A percentile compares a stretch with the other conserved stretches of the same genome.
Evolutionary conservation across 2,329 filamentous ascomycete species (phyloP).

Genomic region (Alternaria burnsii): DNA sequence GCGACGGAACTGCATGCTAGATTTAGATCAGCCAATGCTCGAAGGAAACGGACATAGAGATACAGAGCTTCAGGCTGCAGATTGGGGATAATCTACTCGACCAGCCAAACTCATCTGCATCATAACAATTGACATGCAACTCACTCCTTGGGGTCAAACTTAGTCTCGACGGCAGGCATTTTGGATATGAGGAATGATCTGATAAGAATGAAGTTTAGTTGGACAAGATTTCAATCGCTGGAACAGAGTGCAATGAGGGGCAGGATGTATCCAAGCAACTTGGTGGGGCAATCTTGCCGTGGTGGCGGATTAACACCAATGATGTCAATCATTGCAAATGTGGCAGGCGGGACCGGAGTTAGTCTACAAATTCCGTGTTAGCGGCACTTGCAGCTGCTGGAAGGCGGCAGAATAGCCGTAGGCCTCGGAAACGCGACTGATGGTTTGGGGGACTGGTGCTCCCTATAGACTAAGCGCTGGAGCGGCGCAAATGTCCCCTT

Average conservation of each 20-base stretch:
- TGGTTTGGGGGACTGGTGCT: background rate
- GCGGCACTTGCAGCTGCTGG: background rate
- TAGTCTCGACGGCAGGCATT: constrained; percentile 54
- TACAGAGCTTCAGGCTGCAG: background rate
- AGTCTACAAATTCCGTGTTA: background rate
- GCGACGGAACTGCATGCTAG: constrained; percentile 48
- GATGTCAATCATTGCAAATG: constrained; percentile 20
- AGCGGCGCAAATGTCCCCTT: constrained; percentile 3
- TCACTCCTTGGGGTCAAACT: constrained; percentile 57
- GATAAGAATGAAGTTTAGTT: background rate
- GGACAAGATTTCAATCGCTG: background rate
- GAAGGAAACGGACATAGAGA: background rate
- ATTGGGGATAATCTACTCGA: background rate
- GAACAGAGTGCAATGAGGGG: constrained; percentile 18
- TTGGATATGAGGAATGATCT: constrained; percentile 13
- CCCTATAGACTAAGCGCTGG: background rate
- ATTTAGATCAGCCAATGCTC: background rate
- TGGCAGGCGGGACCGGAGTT: constrained; percentile 1
- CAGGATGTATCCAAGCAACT: constrained; percentile 5
- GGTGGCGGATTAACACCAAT: constrained; percentile 6
- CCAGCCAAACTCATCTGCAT: background rate
- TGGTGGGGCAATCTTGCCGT: constrained; percentile 20
- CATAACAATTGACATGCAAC: background rate
- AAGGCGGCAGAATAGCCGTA: background rate
- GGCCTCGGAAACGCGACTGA: background rate